These are phyloP conservation scores for Coemansia sp. DNA, from an alignment of 192 early-diverging fungal genomes.

Conservation along the genomic window DNA sequence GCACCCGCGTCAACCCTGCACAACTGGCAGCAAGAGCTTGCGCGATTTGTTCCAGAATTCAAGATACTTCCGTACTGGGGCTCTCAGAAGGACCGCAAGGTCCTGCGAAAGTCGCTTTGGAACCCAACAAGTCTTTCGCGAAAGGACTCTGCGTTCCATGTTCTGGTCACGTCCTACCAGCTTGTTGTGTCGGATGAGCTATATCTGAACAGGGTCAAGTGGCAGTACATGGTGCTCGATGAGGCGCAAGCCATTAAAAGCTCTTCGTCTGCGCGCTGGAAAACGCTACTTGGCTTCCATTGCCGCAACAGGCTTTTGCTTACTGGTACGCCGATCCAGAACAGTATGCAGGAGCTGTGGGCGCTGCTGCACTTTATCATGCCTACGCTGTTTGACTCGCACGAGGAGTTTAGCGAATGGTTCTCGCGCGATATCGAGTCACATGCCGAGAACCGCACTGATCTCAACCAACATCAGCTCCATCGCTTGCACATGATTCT, in stretches of 20 bases:
- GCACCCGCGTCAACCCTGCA: conserved; percentile 85
- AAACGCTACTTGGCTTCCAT: conserved; percentile 78
- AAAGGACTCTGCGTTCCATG: conserved; percentile 81
- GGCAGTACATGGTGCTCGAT: conserved; percentile 96
- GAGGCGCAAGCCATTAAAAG: conserved; percentile 95
- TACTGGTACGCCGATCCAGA: conserved; percentile 93
- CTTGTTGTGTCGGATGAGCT: conserved; percentile 78
- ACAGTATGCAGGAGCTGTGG: conserved; percentile 94
- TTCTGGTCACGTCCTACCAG: conserved; percentile 89
- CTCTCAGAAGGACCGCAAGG: conserved; percentile 76
- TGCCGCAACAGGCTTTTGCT: conserved; percentile 82
- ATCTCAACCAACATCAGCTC: conserved; percentile 82
- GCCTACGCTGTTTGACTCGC: conserved; percentile 91
- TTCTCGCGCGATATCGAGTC: conserved; percentile 91
- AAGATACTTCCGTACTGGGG: conserved; percentile 90
- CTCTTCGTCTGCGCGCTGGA: conserved; percentile 85
- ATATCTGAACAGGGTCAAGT: conserved; percentile 80
- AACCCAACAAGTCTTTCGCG: conserved; percentile 72
- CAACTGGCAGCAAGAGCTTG: conserved; percentile 92
- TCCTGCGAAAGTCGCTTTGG: conserved; percentile 74
- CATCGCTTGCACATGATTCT: conserved; percentile 86
- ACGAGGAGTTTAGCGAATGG: conserved; percentile 93
- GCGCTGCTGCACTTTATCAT: conserved; percentile 92
- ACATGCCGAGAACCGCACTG: conserved; percentile 79
- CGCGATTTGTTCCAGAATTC: conserved; percentile 76